Percentiles rank a stretch among this genome's conserved stretches.
Evolutionary conservation across 805 yeast genomes (phyloP).

Genomic region (Candida boidinii): DNA sequence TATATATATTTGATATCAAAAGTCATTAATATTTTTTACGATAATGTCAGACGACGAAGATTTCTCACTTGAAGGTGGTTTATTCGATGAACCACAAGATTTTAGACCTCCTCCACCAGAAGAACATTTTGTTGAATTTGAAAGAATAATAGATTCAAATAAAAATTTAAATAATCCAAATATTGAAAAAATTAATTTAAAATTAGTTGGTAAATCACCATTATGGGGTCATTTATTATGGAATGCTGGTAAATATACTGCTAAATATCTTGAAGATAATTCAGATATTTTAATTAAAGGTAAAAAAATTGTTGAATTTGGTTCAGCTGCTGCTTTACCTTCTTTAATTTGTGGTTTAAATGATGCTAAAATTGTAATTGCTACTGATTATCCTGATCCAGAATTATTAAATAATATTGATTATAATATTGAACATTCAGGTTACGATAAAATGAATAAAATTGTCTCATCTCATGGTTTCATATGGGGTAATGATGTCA

Average conservation of each 20-base stretch:
- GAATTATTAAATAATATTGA: slow-evolving; percentile 71
- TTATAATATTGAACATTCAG: slow-evolving; percentile 48
- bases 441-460: slow-evolving; percentile 1
- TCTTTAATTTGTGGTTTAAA: slow-evolving; percentile 64
- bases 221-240: slow-evolving; percentile 95
- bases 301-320: slow-evolving; percentile 75
- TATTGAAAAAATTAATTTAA: slow-evolving; percentile 33
- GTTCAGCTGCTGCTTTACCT: slow-evolving; percentile 96
- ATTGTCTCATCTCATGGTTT: slow-evolving; percentile 54
- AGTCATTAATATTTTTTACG: no score
- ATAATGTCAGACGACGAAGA: slow-evolving; percentile 12
- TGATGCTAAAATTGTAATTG: slow-evolving; percentile 62
- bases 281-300: slow-evolving; percentile 41
- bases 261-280: slow-evolving; percentile 67
- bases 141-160: slow-evolving; percentile 26
- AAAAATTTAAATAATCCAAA: slow-evolving; percentile 27
- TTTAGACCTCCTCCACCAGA: slow-evolving; percentile 56
- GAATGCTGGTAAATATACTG: slow-evolving; percentile 94
- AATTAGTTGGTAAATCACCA: slow-evolving; percentile 87
- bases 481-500: slow-evolving; percentile 59
- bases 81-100: slow-evolving; percentile 81
- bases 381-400: slow-evolving; percentile 91
- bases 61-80: slow-evolving; percentile 31
- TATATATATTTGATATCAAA: no score
- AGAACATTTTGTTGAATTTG: slow-evolving; percentile 61